These are phyloP conservation scores for Senna tora DNA, from an alignment of 306 rosid genomes.

Conservation along the genomic window DNA sequence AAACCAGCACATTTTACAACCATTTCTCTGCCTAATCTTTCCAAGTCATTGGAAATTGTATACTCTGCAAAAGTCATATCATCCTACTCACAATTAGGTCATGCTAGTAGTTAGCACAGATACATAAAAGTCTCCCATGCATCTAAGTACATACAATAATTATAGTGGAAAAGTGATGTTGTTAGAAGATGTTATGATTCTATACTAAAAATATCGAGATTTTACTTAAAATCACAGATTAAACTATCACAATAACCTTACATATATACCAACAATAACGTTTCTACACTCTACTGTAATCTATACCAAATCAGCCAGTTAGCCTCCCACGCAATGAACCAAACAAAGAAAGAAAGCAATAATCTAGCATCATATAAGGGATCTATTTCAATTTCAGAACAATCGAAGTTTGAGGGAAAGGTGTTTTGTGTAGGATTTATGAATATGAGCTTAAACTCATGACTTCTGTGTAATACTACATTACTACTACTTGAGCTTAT, in stretches of 20 bases:
- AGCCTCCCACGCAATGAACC: neutral
- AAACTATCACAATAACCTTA: neutral
- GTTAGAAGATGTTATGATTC: slow-evolving; percentile 1
- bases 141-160: neutral
- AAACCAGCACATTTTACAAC: slow-evolving; percentile 57
- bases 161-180: neutral
- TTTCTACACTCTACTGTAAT: neutral
- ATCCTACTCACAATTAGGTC: slow-evolving; percentile 1
- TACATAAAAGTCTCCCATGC: neutral
- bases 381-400: neutral
- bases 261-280: neutral
- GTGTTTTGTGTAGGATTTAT: neutral
- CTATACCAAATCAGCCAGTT: neutral
- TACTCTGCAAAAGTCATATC: slow-evolving; percentile 34
- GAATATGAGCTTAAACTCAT: neutral
- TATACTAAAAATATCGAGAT: neutral
- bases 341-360: neutral
- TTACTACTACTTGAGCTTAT: neutral
- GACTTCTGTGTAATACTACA: neutral
- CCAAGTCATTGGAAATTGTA: slow-evolving; percentile 27
- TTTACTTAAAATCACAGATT: neutral
- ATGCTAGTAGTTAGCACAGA: neutral
- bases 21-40: slow-evolving; percentile 54
- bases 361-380: neutral
- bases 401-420: neutral